Evolutionary conservation across 1,284 basidiomycete species (phyloP).

Genomic region (Athelia sp.): DNA sequence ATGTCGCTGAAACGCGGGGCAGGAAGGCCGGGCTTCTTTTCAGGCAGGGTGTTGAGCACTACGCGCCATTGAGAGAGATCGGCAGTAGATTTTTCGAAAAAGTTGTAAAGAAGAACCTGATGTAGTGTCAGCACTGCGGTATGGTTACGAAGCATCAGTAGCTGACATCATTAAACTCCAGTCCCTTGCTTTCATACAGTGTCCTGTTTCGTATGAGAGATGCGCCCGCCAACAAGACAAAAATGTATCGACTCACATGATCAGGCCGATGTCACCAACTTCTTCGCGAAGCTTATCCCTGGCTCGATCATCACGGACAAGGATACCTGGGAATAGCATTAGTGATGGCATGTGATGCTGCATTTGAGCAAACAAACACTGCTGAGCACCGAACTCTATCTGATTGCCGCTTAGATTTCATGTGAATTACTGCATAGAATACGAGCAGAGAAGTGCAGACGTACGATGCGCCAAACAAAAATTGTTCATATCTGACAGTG

Average conservation of each 20-base stretch:
- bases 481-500: slow-evolving; percentile 50
- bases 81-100: slow-evolving; percentile 59
- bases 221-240: not conserved
- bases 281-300: slow-evolving; percentile 40
- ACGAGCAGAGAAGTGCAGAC: no score
- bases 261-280: slow-evolving; percentile 56
- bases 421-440: no score
- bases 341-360: not conserved
- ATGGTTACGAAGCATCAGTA: not conserved
- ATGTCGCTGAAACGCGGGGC: slow-evolving; percentile 48
- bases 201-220: slow-evolving; percentile 41
- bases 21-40: slow-evolving; percentile 9
- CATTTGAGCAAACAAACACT: slow-evolving; percentile 38
- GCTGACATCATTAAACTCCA: slow-evolving; percentile 68
- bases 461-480: slow-evolving; percentile 47
- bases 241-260: slow-evolving; percentile 42
- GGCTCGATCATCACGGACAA: slow-evolving; percentile 60
- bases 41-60: slow-evolving; percentile 41
- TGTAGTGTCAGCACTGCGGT: slow-evolving; percentile 1
- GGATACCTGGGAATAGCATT: slow-evolving; percentile 44
- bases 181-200: slow-evolving; percentile 68
- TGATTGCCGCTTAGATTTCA: slow-evolving; percentile 33
- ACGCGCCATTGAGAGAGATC: slow-evolving; percentile 54
- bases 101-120: slow-evolving; percentile 67
- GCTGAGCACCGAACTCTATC: slow-evolving; percentile 64